Evolutionary conservation across 768 basidiomycete species (phyloP).

Genomic region (Trichaptum fuscoviolaceum): DNA sequence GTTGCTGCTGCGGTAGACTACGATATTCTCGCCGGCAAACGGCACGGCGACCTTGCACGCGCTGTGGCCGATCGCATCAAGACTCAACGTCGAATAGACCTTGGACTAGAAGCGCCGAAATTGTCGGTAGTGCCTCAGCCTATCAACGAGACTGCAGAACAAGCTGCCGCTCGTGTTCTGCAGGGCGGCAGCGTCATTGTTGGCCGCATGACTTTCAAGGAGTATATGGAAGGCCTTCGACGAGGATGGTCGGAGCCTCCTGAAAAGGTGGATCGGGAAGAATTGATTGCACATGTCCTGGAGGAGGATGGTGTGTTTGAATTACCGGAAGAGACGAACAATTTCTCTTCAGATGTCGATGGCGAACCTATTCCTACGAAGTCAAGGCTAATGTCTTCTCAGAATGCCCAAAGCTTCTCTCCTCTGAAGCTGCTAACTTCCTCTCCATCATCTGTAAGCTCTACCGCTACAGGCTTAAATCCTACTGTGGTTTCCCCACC

Average conservation of each 20-base stretch:
- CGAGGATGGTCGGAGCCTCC: conserved; percentile 79
- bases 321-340: conserved; percentile 42
- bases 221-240: conserved; percentile 85
- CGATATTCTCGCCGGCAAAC: conserved; percentile 71
- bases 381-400: conserved; percentile 32
- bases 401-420: conserved; percentile 26
- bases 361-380: conserved; percentile 38
- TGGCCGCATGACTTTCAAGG: conserved; percentile 89
- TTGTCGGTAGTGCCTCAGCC: conserved; percentile 42
- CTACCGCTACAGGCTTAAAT: conserved; percentile 19
- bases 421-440: conserved; percentile 23
- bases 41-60: conserved; percentile 81
- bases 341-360: conserved; percentile 20
- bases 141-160: conserved; percentile 44
- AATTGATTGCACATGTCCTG: conserved; percentile 58
- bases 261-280: conserved; percentile 65
- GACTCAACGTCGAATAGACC: conserved; percentile 57
- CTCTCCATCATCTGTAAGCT: conserved; percentile 18
- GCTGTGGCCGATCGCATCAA: conserved; percentile 71
- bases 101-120: conserved; percentile 55
- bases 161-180: conserved; percentile 52
- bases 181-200: conserved; percentile 84
- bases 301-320: conserved; percentile 77
- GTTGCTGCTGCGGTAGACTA: conserved; percentile 95
- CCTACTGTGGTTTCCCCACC: conserved; percentile 43